A percentile compares a stretch with the other conserved stretches of the same genome.
Evolutionary conservation across 768 basidiomycete species (phyloP).

Genomic region (Trametes villosa): DNA sequence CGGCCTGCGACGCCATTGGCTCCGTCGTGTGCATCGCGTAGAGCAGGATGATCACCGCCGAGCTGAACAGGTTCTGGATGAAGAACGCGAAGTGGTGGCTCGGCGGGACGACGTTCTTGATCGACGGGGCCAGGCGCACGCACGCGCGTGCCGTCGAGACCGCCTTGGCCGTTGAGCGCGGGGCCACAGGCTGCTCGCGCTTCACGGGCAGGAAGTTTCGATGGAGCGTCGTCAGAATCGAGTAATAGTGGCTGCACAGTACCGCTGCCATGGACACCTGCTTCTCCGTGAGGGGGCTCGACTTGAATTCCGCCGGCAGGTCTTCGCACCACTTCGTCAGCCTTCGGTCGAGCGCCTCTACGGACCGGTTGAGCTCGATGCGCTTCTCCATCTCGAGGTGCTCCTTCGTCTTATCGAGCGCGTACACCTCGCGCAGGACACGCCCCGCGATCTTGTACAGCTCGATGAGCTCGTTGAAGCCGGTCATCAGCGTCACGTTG

Average conservation of each 20-base stretch:
- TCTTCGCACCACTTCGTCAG: conserved; percentile 85
- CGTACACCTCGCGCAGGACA: conserved; percentile 82
- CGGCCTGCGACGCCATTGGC: conserved; percentile 60
- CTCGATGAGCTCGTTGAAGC: conserved; percentile 72
- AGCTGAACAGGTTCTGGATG: conserved; percentile 89
- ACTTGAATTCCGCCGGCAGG: conserved; percentile 75
- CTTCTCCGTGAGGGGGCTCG: conserved; percentile 70
- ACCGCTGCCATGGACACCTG: conserved; percentile 87
- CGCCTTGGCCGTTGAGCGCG: conserved; percentile 78
- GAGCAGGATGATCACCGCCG: conserved; percentile 81
- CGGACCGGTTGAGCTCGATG: conserved; percentile 73
- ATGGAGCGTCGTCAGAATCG: conserved; percentile 83
- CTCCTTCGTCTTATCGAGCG: conserved; percentile 77
- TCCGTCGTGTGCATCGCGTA: conserved; percentile 87
- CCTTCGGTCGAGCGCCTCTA: conserved; percentile 77
- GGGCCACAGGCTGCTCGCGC: conserved; percentile 67
- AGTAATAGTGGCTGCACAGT: conserved; percentile 89
- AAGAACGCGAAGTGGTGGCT: conserved; percentile 89
- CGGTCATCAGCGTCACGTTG: conserved; percentile 77
- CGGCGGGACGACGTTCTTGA: conserved; percentile 81
- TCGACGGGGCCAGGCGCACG: conserved; percentile 82
- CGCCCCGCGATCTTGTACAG: conserved; percentile 87
- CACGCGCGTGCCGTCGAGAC: conserved; percentile 85
- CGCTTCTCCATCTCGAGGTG: conserved; percentile 74
- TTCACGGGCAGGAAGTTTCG: conserved; percentile 85